Conservation (phyloP, 1,284 basidiomycete genomes). For the Marasmius sp. region DNA sequence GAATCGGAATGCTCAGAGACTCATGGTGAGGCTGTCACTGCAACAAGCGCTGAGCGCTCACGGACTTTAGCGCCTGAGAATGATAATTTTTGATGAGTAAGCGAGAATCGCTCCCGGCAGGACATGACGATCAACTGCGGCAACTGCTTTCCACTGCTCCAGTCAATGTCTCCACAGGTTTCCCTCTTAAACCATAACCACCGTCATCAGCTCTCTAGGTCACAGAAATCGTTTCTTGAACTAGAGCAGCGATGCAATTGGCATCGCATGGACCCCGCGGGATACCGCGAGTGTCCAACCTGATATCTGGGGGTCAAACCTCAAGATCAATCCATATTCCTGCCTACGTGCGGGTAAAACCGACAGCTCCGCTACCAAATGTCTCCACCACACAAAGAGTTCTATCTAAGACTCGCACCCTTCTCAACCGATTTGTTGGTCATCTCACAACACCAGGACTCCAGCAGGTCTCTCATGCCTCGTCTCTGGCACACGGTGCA, state of each 20-base stretch:
- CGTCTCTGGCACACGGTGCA: constrained; percentile 32
- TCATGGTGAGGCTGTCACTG: no score
- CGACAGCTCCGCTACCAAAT: constrained; percentile 27
- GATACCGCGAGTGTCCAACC: constrained; percentile 31
- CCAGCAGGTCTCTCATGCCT: constrained; percentile 32
- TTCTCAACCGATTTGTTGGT: constrained; percentile 55
- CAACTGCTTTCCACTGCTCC: no score
- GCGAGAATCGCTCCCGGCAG: no score
- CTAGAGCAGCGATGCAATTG: constrained; percentile 43
- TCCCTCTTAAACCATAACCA: not conserved
- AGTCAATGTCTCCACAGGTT: not conserved
- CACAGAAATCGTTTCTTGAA: not conserved
- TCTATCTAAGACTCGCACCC: constrained; percentile 50
- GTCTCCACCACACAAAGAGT: constrained; percentile 42
- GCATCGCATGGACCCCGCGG: constrained; percentile 53
- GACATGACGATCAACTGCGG: no score
- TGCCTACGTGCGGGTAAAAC: constrained; percentile 25
- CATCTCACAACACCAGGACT: constrained; percentile 59
- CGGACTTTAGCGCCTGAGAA: no score
- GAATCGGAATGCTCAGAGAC: no score
- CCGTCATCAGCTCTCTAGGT: not conserved
- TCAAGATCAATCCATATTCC: constrained; percentile 45
- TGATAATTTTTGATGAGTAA: no score
- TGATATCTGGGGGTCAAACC: constrained; percentile 9
- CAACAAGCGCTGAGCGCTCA: no score